These are phyloP conservation scores for Gymnopilus dilepis DNA, from an alignment of 768 basidiomycete genomes.

Conservation along the genomic window DNA sequence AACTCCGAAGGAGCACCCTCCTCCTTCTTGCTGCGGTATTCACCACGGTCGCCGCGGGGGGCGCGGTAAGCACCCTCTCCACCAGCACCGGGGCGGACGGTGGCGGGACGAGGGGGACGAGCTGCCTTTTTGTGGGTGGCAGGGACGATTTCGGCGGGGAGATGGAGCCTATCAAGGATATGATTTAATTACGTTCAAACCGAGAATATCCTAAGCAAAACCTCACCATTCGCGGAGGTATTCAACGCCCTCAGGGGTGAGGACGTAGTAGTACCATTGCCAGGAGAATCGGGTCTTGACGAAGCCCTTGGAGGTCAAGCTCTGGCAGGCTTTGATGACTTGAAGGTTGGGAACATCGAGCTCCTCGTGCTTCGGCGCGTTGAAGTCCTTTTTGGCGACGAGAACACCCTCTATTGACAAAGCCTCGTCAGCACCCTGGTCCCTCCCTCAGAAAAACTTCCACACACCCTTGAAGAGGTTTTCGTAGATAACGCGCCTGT, in stretches of 20 bases:
- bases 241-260: constrained; percentile 97
- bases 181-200: too few relatives aligned
- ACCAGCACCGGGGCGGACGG: constrained; percentile 70
- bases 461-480: constrained; percentile 97
- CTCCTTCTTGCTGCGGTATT: constrained; percentile 89
- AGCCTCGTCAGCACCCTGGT: constrained; percentile 1
- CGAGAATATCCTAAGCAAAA: background rate
- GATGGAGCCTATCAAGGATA: constrained; percentile 76
- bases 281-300: constrained; percentile 99
- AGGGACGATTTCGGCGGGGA: constrained; percentile 95
- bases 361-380: constrained; percentile 96
- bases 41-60: constrained; percentile 84
- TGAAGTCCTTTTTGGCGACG: constrained; percentile 99
- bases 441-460: background rate
- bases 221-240: constrained; percentile 88
- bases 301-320: constrained; percentile 74
- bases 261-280: constrained; percentile 98
- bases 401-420: constrained; percentile 85
- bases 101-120: constrained; percentile 84
- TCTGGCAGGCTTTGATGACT: constrained; percentile 75
- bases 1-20: constrained; percentile 87
- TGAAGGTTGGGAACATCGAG: constrained; percentile 73
- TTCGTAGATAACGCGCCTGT: constrained; percentile 97
- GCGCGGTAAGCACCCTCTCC: constrained; percentile 86
- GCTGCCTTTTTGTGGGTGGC: constrained; percentile 96